Conservation (phyloP, 305 asterid species). For the Lippia alba region DNA sequence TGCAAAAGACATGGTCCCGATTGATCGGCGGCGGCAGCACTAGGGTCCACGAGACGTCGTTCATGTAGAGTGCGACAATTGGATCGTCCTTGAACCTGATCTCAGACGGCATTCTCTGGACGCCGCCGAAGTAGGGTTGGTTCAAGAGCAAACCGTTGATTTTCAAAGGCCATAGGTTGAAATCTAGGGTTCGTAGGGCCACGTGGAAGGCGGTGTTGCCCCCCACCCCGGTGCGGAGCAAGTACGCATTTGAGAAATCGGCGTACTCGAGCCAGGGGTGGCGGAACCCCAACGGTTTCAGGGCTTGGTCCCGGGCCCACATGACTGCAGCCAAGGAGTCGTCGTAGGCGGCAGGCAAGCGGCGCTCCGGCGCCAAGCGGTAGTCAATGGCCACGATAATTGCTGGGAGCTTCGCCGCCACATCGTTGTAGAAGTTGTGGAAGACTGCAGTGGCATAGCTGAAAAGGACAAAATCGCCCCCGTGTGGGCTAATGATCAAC, state of each 20-base stretch:
- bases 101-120: neutral
- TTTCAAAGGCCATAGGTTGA: neutral
- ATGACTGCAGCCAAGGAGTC: constrained; percentile 35
- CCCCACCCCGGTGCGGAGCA: neutral
- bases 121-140: neutral
- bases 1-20: neutral
- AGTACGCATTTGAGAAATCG: constrained; percentile 28
- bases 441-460: constrained; percentile 28
- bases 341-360: constrained; percentile 45
- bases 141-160: neutral
- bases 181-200: neutral
- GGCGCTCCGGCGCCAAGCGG: constrained; percentile 45
- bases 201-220: neutral
- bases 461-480: constrained; percentile 43
- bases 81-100: neutral
- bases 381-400: constrained; percentile 41
- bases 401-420: constrained; percentile 32
- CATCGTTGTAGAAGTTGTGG: constrained; percentile 35
- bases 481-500: constrained; percentile 35
- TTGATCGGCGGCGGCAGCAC: neutral
- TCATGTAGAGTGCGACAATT: neutral
- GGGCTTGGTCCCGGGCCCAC: constrained; percentile 32
- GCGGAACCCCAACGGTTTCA: neutral
- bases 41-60: neutral
- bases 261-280: constrained; percentile 39